Evolutionary conservation across 2,329 filamentous ascomycete genomes (phyloP), one percentile per base, ranked within the genome.

Genomic region (Paecilomyces niveus): DNA sequence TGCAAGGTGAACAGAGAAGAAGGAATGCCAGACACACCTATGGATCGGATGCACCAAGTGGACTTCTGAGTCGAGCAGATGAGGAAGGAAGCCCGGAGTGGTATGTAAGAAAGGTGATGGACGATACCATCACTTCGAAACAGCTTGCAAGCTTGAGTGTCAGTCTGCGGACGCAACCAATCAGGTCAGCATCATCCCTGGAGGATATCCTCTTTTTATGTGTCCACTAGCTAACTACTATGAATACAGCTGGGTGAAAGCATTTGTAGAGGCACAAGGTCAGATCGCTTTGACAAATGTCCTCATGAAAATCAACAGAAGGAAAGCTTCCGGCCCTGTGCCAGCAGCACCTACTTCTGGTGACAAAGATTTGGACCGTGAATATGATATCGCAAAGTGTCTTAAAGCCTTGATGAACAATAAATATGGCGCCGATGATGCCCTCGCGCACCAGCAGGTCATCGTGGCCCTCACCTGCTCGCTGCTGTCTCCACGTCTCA

Each of bases 371-470:
- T 81, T 94, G 54, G 92, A 97, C 70, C 86, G 89, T 65, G 92
- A 96, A 76, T 97, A 97, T 72, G 94, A 97, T 71, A 96, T 99
- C 62, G 86, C 96, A 71, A 99, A 99, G 78, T 97, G 94, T 78
- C 77, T 99, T 59, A 97, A 97, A 79, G 92, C 92, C 32, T 78
- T 97, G 59, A 96, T 97, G 89, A 99, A 99, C 85, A 99, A 97
- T 83, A 97, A 96, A 73, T 97, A 96, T 73, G 94, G 94, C 61
- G 94, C 94, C 61, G 94, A 99, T 72, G 92, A 99, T 81, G 94
- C 94, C 18, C 81, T 99, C 58, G 81, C 85, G 61, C 92, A 97
- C 71, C 89, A 94, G 70, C 90, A 93, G 70, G 90, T 97, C 62
- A 88, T 97, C 62, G 86, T 95, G 58, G 90, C 94, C 1, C 81